Evolutionary conservation across 352 stramenopile genomes (phyloP), one percentile per base, ranked within the genome.

Genomic region (Globisporangium radiosum): DNA sequence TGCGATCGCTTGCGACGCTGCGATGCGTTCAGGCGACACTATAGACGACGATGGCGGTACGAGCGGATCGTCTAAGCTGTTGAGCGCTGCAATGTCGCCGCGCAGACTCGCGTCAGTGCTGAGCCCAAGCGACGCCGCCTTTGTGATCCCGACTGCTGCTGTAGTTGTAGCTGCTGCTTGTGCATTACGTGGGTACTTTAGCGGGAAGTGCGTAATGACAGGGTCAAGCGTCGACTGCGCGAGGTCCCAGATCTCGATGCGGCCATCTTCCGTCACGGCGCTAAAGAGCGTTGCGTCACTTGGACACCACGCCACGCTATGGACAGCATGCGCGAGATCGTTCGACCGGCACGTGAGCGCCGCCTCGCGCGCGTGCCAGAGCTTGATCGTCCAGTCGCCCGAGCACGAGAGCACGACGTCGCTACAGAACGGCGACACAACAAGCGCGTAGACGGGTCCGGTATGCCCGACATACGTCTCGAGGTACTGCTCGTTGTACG

Each of bases 401-500:
- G 79, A 92, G 58, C 88, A 97, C 7, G 85, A 95, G 0, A 98
- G 71, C 52, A 97, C 96, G 17, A 92, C 54, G 36, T 93, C 75
- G 33, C 66, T 76, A 47, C 73, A 95, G 60, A 96, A 97, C 1
- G 88, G 88, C 43, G 84, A 96, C 47, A 90, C 89, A 0, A 88
- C 65, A 13, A 98, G 64, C 56, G 87, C 78, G 71, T 97, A 97
- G 38, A 97, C 88, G 0, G 92, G 91, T 1, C 85, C 92, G 0
- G 73, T 88, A 64, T 98, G 91, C 0, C 83, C 88, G 19, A 71
- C 70, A 62, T 96, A 97, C 39, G 87, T 97, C 59, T 97, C 81
- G 48, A 98, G 67, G 57, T 97, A 97, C 66, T 97, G 88, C 60
- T 97, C 92, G 60, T 95, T 97, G 85, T 98, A 98, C 58, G 85